These are phyloP conservation scores for Gynandropsis gynandra DNA, from an alignment of 345 rosid genomes.

Conservation along the genomic window DNA sequence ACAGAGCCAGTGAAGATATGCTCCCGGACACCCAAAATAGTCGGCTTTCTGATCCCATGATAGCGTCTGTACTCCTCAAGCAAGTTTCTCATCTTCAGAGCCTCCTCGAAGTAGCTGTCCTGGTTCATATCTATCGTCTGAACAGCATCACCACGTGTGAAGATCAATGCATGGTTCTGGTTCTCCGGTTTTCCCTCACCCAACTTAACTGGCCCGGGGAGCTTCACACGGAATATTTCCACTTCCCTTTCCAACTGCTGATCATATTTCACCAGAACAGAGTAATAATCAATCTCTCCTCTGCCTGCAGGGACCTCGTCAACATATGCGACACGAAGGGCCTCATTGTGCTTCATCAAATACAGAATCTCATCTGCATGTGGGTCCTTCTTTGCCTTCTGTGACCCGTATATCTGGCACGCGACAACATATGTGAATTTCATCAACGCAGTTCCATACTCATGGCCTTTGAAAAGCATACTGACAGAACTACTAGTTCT, in stretches of 20 bases:
- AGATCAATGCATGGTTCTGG: constrained; percentile 55
- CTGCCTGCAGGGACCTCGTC: constrained; percentile 67
- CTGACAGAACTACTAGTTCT: constrained; percentile 56
- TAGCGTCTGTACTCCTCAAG: constrained; percentile 60
- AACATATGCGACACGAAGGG: constrained; percentile 64
- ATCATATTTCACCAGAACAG: constrained; percentile 64
- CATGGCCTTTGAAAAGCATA: constrained; percentile 71
- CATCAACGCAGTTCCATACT: constrained; percentile 62
- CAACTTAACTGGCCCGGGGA: constrained; percentile 51
- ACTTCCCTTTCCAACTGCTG: constrained; percentile 27
- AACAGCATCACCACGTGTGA: constrained; percentile 55
- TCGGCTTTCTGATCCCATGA: constrained; percentile 60
- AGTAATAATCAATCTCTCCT: constrained; percentile 47
- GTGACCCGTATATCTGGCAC: constrained; percentile 67
- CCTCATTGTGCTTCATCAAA: constrained; percentile 61
- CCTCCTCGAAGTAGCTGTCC: constrained; percentile 84
- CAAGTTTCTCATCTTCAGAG: constrained; percentile 80
- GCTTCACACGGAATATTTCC: constrained; percentile 48
- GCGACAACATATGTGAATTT: too few relatives aligned
- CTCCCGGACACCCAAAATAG: constrained; percentile 72
- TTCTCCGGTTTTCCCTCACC: constrained; percentile 65
- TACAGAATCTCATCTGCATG: constrained; percentile 65
- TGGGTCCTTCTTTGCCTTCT: constrained; percentile 54
- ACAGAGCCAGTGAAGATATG: constrained; percentile 90
- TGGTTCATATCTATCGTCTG: constrained; percentile 67